Conservation (phyloP, 805 yeast genomes). For the Wickerhamomyces canadensis region DNA sequence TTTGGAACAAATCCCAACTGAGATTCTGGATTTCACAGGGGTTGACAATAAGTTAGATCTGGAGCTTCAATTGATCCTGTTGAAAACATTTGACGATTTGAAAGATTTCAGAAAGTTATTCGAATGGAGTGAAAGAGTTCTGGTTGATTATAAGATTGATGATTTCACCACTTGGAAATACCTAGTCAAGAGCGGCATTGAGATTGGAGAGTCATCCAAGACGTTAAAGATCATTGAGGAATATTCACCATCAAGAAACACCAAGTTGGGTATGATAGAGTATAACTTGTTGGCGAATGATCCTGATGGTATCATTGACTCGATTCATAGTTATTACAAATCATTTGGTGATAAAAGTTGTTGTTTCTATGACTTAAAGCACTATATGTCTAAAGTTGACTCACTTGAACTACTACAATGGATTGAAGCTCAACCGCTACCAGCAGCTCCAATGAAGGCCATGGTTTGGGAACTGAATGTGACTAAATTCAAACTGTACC, state of each 20-base stretch:
- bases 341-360: conserved; percentile 53
- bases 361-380: conserved; percentile 54
- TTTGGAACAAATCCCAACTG: conserved; percentile 30
- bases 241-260: conserved; percentile 44
- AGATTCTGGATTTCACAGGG: conserved; percentile 27
- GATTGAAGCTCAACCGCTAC: conserved; percentile 21
- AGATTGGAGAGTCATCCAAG: conserved; percentile 29
- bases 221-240: conserved; percentile 30
- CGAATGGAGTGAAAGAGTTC: conserved; percentile 32
- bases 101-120: conserved; percentile 41
- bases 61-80: conserved; percentile 52
- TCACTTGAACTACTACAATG: conserved; percentile 11
- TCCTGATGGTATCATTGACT: conserved; percentile 19
- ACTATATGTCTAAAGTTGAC: conserved; percentile 20
- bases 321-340: conserved; percentile 33
- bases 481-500: conserved; percentile 42
- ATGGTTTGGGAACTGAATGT: conserved; percentile 33
- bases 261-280: conserved; percentile 48
- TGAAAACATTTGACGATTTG: conserved; percentile 39
- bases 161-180: conserved; percentile 75
- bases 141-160: conserved; percentile 50
- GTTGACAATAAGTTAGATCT: conserved; percentile 40
- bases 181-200: conserved; percentile 39
- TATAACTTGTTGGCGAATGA: conserved; percentile 24
- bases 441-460: conserved; percentile 15